A percentile compares a stretch with the other conserved stretches of the same genome.
These are phyloP conservation scores for Castanea mollissima DNA, from an alignment of 306 rosid species.

Conservation along the genomic window DNA sequence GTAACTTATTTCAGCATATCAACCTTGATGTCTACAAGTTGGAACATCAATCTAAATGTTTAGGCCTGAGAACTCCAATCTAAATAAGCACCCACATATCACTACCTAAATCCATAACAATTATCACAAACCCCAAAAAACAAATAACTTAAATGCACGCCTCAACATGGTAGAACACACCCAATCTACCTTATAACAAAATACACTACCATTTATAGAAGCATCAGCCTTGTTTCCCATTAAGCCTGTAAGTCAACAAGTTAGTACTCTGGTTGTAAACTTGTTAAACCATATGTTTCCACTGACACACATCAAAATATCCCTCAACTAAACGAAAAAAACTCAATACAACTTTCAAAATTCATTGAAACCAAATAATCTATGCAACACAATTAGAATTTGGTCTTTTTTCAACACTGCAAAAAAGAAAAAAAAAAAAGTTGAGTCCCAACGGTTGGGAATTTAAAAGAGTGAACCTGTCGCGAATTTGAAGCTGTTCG, in stretches of 20 bases:
- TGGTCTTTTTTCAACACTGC: not conserved
- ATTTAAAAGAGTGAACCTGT: slow-evolving; percentile 48
- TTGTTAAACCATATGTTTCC: not conserved
- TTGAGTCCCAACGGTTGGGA: not conserved
- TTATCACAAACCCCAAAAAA: not conserved
- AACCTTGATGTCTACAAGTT: not conserved
- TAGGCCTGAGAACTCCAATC: not conserved
- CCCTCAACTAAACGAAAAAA: not conserved
- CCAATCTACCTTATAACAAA: not conserved
- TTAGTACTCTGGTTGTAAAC: not conserved
- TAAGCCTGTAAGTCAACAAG: not conserved
- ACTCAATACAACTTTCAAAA: not conserved
- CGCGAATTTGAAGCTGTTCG: slow-evolving; percentile 65
- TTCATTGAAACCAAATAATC: not conserved
- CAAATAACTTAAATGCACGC: not conserved
- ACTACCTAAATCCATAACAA: not conserved
- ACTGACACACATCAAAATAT: too few relatives aligned
- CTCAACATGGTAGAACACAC: not conserved
- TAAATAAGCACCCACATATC: not conserved
- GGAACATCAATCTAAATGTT: not conserved
- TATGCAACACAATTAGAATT: not conserved
- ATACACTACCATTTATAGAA: not conserved
- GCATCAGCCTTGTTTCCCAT: not conserved
- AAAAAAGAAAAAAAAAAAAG: not conserved
- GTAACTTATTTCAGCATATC: not conserved